Percentiles rank a stretch among this genome's conserved stretches.
Conservation (phyloP, 1,284 basidiomycete species). For the Apiotrichum brassicae region DNA sequence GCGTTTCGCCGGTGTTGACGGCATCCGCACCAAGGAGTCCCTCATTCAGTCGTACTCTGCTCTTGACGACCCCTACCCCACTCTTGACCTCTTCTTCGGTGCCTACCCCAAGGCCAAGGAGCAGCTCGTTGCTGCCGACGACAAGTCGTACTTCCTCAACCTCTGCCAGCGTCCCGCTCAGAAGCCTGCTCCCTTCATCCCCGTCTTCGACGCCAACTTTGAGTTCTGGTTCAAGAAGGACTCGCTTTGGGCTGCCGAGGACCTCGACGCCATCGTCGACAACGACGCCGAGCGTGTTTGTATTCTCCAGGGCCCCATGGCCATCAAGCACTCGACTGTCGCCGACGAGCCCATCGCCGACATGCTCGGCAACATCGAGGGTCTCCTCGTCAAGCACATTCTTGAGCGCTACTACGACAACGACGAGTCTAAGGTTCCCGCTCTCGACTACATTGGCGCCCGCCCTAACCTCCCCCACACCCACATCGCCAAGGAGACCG, state of each 20-base stretch:
- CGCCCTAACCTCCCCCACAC: slow-evolving; percentile 48
- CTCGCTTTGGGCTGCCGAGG: slow-evolving; percentile 95
- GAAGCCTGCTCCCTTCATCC: slow-evolving; percentile 98
- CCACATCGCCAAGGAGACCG: slow-evolving; percentile 51
- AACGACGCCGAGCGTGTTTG: slow-evolving; percentile 97
- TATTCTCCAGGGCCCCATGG: slow-evolving; percentile 94
- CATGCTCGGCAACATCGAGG: slow-evolving; percentile 80
- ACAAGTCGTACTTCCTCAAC: slow-evolving; percentile 89
- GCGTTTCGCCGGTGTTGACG: slow-evolving; percentile 89
- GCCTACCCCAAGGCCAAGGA: slow-evolving; percentile 72
- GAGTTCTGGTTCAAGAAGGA: slow-evolving; percentile 99
- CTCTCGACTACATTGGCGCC: slow-evolving; percentile 76
- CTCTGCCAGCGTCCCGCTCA: slow-evolving; percentile 92
- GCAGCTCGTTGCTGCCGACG: slow-evolving; percentile 89
- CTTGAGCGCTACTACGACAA: slow-evolving; percentile 75
- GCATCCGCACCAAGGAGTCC: slow-evolving; percentile 66
- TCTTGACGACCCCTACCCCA: slow-evolving; percentile 73
- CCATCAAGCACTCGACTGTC: slow-evolving; percentile 75
- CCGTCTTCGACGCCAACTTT: slow-evolving; percentile 86
- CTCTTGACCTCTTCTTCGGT: slow-evolving; percentile 77
- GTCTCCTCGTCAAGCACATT: slow-evolving; percentile 68
- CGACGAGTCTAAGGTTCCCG: slow-evolving; percentile 71
- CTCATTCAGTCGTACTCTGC: slow-evolving; percentile 80
- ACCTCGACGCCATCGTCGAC: slow-evolving; percentile 97
- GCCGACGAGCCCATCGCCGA: slow-evolving; percentile 93